Evolutionary conservation across 805 yeast genomes (phyloP).

Genomic region (Wickerhamiella allomyrinae): DNA sequence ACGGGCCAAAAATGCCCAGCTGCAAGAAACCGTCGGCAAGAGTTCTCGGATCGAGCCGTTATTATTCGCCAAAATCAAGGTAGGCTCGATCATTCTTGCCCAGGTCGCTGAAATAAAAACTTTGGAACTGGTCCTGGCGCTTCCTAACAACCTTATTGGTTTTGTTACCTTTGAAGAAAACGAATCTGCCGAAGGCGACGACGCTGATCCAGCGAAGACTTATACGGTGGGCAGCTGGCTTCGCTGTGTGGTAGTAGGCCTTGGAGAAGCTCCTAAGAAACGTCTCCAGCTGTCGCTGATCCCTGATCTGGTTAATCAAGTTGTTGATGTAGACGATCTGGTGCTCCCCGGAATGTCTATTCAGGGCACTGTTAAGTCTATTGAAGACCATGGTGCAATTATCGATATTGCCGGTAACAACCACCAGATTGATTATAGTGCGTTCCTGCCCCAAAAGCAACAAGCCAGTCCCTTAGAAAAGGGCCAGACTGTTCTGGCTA

Average conservation of each 20-base stretch:
- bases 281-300: slow-evolving; percentile 38
- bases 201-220: slow-evolving; percentile 41
- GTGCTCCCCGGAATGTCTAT: slow-evolving; percentile 44
- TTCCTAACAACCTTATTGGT: slow-evolving; percentile 74
- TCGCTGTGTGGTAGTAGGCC: slow-evolving; percentile 58
- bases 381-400: slow-evolving; percentile 87
- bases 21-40: slow-evolving; percentile 10
- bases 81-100: slow-evolving; percentile 68
- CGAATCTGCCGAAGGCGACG: slow-evolving; percentile 25
- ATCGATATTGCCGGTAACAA: slow-evolving; percentile 43
- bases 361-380: slow-evolving; percentile 63
- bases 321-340: slow-evolving; percentile 46
- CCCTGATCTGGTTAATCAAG: slow-evolving; percentile 54
- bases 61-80: slow-evolving; percentile 43
- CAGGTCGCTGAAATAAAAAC: slow-evolving; percentile 49
- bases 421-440: slow-evolving; percentile 30
- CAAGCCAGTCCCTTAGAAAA: slow-evolving; percentile 28
- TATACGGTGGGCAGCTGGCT: slow-evolving; percentile 76
- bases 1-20: slow-evolving; percentile 13
- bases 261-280: slow-evolving; percentile 27
- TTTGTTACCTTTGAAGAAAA: slow-evolving; percentile 22
- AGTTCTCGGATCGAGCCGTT: slow-evolving; percentile 43
- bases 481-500: slow-evolving; percentile 61
- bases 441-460: slow-evolving; percentile 66
- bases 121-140: slow-evolving; percentile 49